Evolutionary conservation across 495 filamentous ascomycete genomes (phyloP).

Genomic region (Annulohypoxylon bovei): DNA sequence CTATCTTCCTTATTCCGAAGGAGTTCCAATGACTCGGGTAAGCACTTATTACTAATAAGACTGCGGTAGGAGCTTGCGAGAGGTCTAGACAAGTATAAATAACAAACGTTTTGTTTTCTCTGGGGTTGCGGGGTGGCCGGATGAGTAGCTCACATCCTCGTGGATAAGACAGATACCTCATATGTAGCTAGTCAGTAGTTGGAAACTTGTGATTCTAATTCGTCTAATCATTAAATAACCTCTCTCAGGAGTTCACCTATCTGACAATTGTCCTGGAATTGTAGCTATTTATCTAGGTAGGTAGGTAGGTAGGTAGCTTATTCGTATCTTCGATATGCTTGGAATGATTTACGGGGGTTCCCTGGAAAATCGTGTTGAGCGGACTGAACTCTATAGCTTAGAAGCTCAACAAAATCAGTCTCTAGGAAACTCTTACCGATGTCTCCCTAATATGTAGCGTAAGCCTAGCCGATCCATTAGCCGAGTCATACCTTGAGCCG

Average conservation of each 20-base stretch:
- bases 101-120: constrained; percentile 2
- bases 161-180: not conserved
- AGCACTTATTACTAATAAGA: not conserved
- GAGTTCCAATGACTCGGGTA: constrained; percentile 27
- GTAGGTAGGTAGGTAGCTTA: not conserved
- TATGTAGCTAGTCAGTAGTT: not conserved
- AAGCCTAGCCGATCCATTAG: not conserved
- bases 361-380: not conserved
- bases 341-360: not conserved
- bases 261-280: not conserved
- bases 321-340: not conserved
- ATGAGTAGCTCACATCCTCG: not conserved
- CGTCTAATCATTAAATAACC: not conserved
- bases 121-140: not conserved
- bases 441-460: not conserved
- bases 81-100: constrained; percentile 7
- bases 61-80: not conserved
- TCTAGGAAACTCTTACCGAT: constrained; percentile 11
- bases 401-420: not conserved
- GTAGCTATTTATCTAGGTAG: not conserved
- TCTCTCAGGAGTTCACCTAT: not conserved
- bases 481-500: constrained; percentile 1
- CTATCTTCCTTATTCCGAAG: not conserved
- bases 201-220: not conserved
- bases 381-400: constrained; percentile 15